phyloP scores from a whole-genome alignment of 2,329 filamentous ascomycete species.

The Alternaria arbusti region DNA sequence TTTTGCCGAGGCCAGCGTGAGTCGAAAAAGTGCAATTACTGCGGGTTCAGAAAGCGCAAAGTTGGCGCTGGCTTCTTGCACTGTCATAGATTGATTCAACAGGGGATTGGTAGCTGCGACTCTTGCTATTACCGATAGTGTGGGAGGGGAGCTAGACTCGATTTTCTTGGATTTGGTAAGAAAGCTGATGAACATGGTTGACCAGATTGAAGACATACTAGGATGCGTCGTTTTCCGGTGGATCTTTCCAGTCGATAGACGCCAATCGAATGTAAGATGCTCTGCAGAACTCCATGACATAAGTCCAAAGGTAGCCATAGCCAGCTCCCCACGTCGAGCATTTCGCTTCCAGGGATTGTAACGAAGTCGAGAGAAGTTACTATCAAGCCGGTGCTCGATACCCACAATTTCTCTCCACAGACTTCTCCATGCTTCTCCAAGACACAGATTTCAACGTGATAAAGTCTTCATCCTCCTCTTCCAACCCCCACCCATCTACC shows the following conservation, averaged over 20 bases:
- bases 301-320: not conserved
- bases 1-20: not conserved
- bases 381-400: not conserved
- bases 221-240: not conserved
- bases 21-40: not conserved
- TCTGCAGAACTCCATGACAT: not conserved
- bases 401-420: not conserved
- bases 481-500: conserved; percentile 3
- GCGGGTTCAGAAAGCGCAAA: not conserved
- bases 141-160: not conserved
- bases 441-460: not conserved
- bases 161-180: not conserved
- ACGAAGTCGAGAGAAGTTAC: not conserved
- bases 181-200: not conserved
- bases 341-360: not conserved
- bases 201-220: not conserved
- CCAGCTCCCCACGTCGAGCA: not conserved
- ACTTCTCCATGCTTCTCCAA: not conserved
- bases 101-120: not conserved
- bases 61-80: not conserved
- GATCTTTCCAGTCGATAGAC: not conserved
- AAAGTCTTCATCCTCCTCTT: not conserved
- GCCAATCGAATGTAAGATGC: not conserved
- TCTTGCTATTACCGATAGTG: not conserved
- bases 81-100: not conserved